Conservation (phyloP, 1,284 basidiomycete genomes). For the Wallemia hederae region DNA sequence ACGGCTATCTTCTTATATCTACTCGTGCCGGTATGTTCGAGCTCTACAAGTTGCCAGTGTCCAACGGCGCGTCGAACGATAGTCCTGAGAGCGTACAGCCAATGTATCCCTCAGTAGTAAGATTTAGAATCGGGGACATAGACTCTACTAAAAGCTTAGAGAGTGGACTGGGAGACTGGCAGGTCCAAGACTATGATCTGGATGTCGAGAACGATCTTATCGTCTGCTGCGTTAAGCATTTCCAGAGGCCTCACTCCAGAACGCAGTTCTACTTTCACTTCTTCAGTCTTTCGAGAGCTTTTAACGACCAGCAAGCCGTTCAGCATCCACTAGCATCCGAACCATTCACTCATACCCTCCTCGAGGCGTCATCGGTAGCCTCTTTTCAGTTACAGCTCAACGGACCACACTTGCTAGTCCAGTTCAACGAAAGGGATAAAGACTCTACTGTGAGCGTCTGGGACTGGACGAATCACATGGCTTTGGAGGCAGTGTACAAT, state of each 20-base stretch:
- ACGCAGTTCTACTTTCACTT: neutral
- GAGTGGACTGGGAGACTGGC: too few species aligned
- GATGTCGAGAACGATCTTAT: neutral
- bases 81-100: neutral
- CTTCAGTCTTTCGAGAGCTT: neutral
- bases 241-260: neutral
- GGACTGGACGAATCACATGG: neutral
- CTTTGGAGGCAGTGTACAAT: neutral
- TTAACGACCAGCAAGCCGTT: neutral
- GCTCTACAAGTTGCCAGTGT: neutral
- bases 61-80: neutral
- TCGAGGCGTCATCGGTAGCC: neutral
- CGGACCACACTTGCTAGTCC: neutral
- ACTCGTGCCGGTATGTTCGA: neutral
- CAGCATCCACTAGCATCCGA: neutral
- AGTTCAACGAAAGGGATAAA: neutral
- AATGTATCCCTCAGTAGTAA: neutral
- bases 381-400: neutral
- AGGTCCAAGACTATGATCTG: neutral
- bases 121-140: neutral
- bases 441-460: neutral
- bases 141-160: too few species aligned
- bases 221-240: neutral
- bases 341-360: neutral
- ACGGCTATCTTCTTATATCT: neutral